Base-by-base conservation (phyloP, 768 basidiomycete species). In the Xanthoconium purpureum region DNA sequence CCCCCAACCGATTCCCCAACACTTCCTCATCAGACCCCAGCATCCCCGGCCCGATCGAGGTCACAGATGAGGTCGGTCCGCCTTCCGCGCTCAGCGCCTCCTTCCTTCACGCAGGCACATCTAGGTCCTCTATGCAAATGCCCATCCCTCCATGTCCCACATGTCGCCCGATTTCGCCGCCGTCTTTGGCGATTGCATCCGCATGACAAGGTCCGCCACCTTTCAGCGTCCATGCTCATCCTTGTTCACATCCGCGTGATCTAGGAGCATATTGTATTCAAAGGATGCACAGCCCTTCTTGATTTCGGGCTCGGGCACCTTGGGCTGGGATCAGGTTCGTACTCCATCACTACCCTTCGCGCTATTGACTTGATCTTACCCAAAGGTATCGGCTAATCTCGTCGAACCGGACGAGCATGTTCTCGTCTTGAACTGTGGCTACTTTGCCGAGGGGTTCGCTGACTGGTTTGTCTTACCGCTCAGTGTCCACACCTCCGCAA, bases 271-370 rank as follows among this genome's bases (percentile, higher is more conserved):
- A 8, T 73, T 98, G 20, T 86, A 84, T 68, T 88, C 96, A 32
- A 80, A 84, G 52, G 75, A 78, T 24, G 90, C 81, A 0, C 97
- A 98, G 67, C 92, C 94, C 0, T 94, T 99, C 79, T 74, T 99
- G 64, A 89, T 98, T 59, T 87, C 94, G 29, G 97, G 97, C 2
- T 91, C 88, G 52, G 97, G 97, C 15, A 98, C 97, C 3, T 79
- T 99, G 35, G 97, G 97, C 30, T 98, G 95, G 94, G 95, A 98
- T 71, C 89, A 92, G 82, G 90, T 81, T 43, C 60, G 80, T 67
- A 20, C 18, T 6, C 18, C 42, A 20, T 10, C 24, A 2, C 29
- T 43, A 2, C n/a, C 18, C 13, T 43, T 13, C 11, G 18, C 28
- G 8, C 12, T 20, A 4, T n/a, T 17, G n/a, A 5, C 29, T n/a